Base-by-base conservation (phyloP, 371 early-diverging fungal genomes). In the Mortierella sp. region DNA sequence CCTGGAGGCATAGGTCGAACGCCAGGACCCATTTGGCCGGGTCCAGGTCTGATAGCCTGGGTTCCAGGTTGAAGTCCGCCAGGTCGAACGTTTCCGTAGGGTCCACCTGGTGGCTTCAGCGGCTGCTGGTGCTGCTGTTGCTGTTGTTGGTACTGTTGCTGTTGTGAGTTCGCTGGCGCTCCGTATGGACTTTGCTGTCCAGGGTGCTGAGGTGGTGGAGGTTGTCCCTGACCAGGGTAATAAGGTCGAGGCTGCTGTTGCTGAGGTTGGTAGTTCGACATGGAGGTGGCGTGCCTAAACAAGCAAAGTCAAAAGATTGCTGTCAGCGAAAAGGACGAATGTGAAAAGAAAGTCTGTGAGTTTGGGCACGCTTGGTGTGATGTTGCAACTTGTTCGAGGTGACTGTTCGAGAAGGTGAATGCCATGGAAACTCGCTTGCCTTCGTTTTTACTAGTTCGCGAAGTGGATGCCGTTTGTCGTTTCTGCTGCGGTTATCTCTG, bases 1-100 rank as follows among this genome's bases (percentile, higher is more conserved):
- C 79, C 79, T 71, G 70, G 63, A 71, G 70, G 75, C 32, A 70
- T 49, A 12, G 79, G 79, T 60, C 79, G 75, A 70, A 48, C 55
- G 49, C 79, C 79, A 68, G 78, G 38, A 5, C 35, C 43, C 71
- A 63, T 41, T 27, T 75, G 74, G 14, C 70, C 70, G 24, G 70
- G 70, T 7, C 79, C 75, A 51, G 79, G 79, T 18, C 79, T 56
- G 29, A 75, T 56, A 27, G 58, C 71, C 58, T 74, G 79, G 71
- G 71, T 75, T 27, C 43, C 38, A 48, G 75, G 71, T 3, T n/a
- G 48, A 35, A 71, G 75, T 58, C 79, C 75, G 14, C 75, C 75
- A n/a, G 79, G 79, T 29, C 75, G 75, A 55, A 58, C 71, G 41
- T 71, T 79, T 12, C 58, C 63, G 46, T 49, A 75, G 21, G 75